These are phyloP conservation scores for Tricholoma hemisulphureum DNA, from an alignment of 768 basidiomycete species.

Conservation along the genomic window DNA sequence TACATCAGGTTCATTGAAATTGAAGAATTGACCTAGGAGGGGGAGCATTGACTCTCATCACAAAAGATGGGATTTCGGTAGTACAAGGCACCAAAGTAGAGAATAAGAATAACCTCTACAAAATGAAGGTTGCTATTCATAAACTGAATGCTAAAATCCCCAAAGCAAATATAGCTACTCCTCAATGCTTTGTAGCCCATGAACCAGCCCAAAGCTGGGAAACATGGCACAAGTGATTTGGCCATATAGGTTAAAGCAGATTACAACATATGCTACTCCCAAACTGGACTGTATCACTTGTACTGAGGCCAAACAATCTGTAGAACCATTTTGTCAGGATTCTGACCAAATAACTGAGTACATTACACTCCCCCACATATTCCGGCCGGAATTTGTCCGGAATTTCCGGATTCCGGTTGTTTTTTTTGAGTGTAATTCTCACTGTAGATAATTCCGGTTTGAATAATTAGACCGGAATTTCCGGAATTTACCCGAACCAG, in stretches of 20 bases:
- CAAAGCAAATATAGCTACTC: not conserved
- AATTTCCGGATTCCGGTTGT: too few relatives aligned
- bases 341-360: not conserved
- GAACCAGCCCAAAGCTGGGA: not conserved
- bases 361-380: too few relatives aligned
- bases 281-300: not conserved
- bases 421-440: too few relatives aligned
- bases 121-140: not conserved
- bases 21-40: too few relatives aligned
- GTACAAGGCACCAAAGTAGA: not conserved
- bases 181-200: not conserved
- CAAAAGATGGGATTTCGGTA: not conserved
- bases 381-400: too few relatives aligned
- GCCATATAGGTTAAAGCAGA: conserved; percentile 3
- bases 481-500: too few relatives aligned
- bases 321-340: not conserved
- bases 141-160: not conserved
- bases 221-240: too few relatives aligned
- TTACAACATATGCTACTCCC: not conserved
- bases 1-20: too few relatives aligned
- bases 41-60: too few relatives aligned
- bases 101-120: not conserved
- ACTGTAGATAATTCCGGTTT: conserved; percentile 9
- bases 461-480: too few relatives aligned
- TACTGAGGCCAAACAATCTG: not conserved